Conservation (phyloP, 2,329 filamentous ascomycete species). For the Arthroderma sp. region DNA sequence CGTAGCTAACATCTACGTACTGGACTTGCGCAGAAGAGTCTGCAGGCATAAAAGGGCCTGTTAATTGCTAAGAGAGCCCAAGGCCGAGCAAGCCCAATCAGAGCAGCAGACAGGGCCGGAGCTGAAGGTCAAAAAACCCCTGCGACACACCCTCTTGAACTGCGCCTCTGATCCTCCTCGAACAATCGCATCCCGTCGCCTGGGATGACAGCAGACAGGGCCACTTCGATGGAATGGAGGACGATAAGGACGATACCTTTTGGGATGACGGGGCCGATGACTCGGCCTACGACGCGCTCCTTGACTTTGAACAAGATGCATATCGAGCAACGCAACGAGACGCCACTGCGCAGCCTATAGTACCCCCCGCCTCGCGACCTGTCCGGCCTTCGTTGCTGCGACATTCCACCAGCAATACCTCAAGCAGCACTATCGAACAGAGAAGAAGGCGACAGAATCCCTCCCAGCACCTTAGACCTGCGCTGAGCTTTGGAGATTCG, state of each 20-base stretch:
- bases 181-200: not conserved
- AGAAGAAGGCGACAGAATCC: conserved; percentile 6
- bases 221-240: conserved; percentile 13
- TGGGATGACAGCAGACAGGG: not conserved
- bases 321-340: conserved; percentile 32
- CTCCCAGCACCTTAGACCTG: conserved; percentile 15
- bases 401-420: conserved; percentile 5
- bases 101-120: not conserved
- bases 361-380: not conserved
- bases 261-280: conserved; percentile 38
- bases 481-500: conserved; percentile 32
- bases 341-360: conserved; percentile 6
- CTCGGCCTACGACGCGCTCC: conserved; percentile 32
- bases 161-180: not conserved
- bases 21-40: not conserved
- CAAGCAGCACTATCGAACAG: not conserved
- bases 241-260: conserved; percentile 37
- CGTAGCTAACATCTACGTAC: too few relatives aligned
- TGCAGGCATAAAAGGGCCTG: not conserved
- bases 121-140: not conserved
- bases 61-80: not conserved
- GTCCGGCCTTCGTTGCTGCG: not conserved
- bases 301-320: conserved; percentile 37
- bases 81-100: not conserved
- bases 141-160: not conserved